Evolutionary conservation across 768 basidiomycete species (phyloP).

Genomic region (Chalciporus piperatus): DNA sequence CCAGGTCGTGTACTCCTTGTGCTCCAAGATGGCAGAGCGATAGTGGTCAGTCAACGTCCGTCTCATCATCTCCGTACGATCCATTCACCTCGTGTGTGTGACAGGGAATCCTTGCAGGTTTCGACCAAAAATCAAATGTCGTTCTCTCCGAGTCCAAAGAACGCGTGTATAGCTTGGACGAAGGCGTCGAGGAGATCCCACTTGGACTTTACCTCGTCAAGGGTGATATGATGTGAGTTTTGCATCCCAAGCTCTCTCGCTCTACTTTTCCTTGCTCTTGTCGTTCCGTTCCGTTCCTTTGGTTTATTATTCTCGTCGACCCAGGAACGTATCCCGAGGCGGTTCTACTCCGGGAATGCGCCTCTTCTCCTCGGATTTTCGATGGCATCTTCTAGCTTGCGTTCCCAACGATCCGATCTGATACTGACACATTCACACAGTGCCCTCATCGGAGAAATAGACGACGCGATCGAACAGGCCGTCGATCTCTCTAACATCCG

Average conservation of each 20-base stretch:
- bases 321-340: not conserved
- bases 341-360: not conserved
- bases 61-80: not conserved
- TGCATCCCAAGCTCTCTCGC: not conserved
- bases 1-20: slow-evolving; percentile 88
- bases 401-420: not conserved
- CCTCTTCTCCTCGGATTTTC: not conserved
- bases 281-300: not conserved
- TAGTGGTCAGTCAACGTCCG: slow-evolving; percentile 61
- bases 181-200: slow-evolving; percentile 91
- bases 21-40: slow-evolving; percentile 93
- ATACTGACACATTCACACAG: slow-evolving; percentile 32
- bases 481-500: slow-evolving; percentile 74
- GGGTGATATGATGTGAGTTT: slow-evolving; percentile 93
- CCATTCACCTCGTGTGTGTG: not conserved
- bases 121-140: slow-evolving; percentile 94
- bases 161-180: slow-evolving; percentile 86
- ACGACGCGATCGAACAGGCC: slow-evolving; percentile 74
- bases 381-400: not conserved
- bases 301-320: not conserved
- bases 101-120: slow-evolving; percentile 88
- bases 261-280: not conserved
- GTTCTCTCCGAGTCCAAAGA: slow-evolving; percentile 94
- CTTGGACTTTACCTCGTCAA: slow-evolving; percentile 96
- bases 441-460: slow-evolving; percentile 81